phyloP scores from a whole-genome alignment of 495 filamentous ascomycete species.

The Hyaloscypha variabilis region DNA sequence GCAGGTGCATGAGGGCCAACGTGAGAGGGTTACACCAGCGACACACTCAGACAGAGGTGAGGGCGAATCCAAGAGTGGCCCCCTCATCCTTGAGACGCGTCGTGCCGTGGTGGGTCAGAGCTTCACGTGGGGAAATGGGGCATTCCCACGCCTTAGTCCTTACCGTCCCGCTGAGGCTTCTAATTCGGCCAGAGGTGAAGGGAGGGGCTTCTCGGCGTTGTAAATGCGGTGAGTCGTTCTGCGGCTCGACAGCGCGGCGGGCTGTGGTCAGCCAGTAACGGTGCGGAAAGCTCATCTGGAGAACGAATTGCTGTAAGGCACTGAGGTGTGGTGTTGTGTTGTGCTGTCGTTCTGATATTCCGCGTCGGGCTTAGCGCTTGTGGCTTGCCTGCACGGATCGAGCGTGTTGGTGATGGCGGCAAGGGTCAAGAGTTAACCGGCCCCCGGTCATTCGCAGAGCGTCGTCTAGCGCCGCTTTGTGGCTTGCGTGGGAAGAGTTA shows the following conservation, averaged over 20 bases:
- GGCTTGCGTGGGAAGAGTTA: too few species aligned
- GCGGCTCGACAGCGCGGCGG: background rate
- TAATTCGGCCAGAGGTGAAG: background rate
- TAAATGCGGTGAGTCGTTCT: slow-evolving; percentile 8
- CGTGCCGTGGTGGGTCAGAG: background rate
- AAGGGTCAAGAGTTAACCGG: background rate
- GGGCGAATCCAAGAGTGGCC: background rate
- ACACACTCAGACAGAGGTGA: background rate
- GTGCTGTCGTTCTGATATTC: slow-evolving; percentile 16
- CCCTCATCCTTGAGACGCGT: background rate
- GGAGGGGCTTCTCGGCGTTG: background rate
- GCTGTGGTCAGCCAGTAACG: slow-evolving; percentile 17
- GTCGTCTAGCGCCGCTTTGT: too few species aligned
- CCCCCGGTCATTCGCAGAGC: background rate
- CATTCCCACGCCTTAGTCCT: slow-evolving; percentile 11
- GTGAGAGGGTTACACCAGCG: background rate
- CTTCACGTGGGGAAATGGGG: slow-evolving; percentile 18
- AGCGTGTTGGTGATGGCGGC: too few species aligned
- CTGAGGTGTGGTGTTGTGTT: background rate
- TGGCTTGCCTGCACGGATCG: slow-evolving; percentile 2
- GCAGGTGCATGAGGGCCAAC: slow-evolving; percentile 2
- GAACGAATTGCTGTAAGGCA: too few species aligned
- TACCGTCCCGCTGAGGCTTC: slow-evolving; percentile 12
- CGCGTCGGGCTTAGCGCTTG: background rate
- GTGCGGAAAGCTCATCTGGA: slow-evolving; percentile 12